Percentiles rank a stretch among this genome's conserved stretches.
These are phyloP conservation scores for Sanghuangporus baumii DNA, from an alignment of 1,284 basidiomycete species.

Conservation along the genomic window DNA sequence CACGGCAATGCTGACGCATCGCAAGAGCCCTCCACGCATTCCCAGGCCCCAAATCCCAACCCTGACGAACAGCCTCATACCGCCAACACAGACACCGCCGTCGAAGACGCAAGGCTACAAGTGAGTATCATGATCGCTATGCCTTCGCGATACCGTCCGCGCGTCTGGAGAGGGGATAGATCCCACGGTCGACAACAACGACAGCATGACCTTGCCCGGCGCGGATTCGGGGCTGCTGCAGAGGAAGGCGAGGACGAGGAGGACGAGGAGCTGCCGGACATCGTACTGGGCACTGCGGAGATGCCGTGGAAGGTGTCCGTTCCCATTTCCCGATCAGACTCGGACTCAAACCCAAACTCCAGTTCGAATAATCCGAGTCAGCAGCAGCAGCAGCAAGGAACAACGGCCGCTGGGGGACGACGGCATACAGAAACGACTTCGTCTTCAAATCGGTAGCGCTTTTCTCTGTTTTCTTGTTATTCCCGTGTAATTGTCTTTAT, in stretches of 20 bases:
- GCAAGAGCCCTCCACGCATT: slow-evolving; percentile 11
- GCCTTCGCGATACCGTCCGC: slow-evolving; percentile 39
- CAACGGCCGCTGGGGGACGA: too few species aligned
- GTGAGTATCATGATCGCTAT: slow-evolving; percentile 58
- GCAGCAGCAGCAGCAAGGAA: too few species aligned
- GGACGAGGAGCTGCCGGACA: slow-evolving; percentile 39
- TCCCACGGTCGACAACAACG: slow-evolving; percentile 20
- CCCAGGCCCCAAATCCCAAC: slow-evolving; percentile 1
- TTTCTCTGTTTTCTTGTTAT: too few species aligned
- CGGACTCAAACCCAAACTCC: neutral
- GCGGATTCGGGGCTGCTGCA: neutral
- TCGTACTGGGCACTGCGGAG: slow-evolving; percentile 39
- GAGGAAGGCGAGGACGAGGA: slow-evolving; percentile 23
- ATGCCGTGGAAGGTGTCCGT: slow-evolving; percentile 25
- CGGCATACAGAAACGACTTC: too few species aligned
- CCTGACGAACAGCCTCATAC: neutral
- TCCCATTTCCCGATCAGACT: neutral
- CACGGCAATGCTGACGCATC: too few species aligned
- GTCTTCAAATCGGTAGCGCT: too few species aligned
- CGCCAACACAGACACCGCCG: slow-evolving; percentile 28
- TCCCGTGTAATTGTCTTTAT: too few species aligned
- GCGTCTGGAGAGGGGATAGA: slow-evolving; percentile 15
- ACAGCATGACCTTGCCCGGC: neutral
- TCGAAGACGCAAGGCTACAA: slow-evolving; percentile 33
- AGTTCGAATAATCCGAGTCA: neutral